Base-by-base conservation (phyloP, 495 filamentous ascomycete species). In the Lophium mytilinum region DNA sequence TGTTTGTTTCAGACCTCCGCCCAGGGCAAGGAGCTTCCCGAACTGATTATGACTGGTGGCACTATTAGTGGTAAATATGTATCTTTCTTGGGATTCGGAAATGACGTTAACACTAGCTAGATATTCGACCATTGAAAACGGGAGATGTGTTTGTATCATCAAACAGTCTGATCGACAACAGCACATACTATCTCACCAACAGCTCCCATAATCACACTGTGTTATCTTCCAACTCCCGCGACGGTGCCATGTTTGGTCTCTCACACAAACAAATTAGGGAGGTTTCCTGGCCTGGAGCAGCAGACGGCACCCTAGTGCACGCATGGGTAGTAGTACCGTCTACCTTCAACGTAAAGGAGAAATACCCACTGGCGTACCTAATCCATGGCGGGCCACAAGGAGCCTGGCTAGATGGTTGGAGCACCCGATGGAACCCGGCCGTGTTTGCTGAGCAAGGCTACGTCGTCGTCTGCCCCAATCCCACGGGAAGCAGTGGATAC, bases 401-500 rank as follows among this genome's bases (percentile, higher is more conserved):
- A 7, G 84, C 87, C 0, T 95, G 90, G 89, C 78, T 76, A 6
- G 88, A 95, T 65, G 72, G 80, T 33, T 95, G 90, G 90, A 85
- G 80, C 57, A 95, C 87, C 0, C 76, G 91, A 14, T 95, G 91
- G 91, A 96, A 96, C 59, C 89, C 88, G 0, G 89, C 88, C 7
- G 78, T 94, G 4, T 95, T 92, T 66, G 90, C 91, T 4, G 90
- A 95, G 68, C 88, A 94, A 66, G 91, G 90, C 11, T 95, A 94
- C 59, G 82, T 95, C 11, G 88, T 89, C 9, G 80, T 96, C 18
- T 78, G 81, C n/a, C 89, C 90, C 7, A 95, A 96, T 64, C 90
- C 90, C 9, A 94, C 89, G 0, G 90, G 90, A 9, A 87, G 82
- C 58, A 92, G 89, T 15, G 85, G 88, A 1, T 95, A 94, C 60